These are phyloP conservation scores for Graphiopsis chlorocephala DNA, from an alignment of 2,329 filamentous ascomycete species.

Conservation along the genomic window DNA sequence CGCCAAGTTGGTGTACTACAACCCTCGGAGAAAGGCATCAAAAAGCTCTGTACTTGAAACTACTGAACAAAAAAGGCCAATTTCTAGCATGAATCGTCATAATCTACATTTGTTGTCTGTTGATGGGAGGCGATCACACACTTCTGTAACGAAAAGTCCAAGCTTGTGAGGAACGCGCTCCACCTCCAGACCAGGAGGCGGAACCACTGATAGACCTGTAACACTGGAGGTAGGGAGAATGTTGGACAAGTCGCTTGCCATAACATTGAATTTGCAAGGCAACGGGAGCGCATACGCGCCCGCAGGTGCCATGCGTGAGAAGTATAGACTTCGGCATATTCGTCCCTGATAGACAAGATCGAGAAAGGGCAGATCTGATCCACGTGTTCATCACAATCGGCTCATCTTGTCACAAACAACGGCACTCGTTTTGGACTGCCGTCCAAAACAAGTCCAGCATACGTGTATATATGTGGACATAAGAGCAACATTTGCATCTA, in stretches of 20 bases:
- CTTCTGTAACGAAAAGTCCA: not conserved
- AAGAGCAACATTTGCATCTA: not conserved
- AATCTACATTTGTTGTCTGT: too few species aligned
- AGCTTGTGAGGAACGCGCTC: not conserved
- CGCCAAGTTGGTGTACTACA: too few species aligned
- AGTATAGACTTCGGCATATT: not conserved
- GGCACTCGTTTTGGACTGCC: not conserved
- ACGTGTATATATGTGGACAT: not conserved
- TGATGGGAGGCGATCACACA: not conserved
- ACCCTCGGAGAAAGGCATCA: not conserved
- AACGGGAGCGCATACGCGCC: too few species aligned
- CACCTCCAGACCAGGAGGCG: not conserved
- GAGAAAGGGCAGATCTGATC: not conserved
- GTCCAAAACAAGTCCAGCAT: not conserved
- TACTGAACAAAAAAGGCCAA: not conserved
- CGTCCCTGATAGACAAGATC: not conserved
- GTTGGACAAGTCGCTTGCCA: not conserved
- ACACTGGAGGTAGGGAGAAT: not conserved
- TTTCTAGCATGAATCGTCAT: too few species aligned
- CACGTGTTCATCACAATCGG: not conserved
- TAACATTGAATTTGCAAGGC: too few species aligned
- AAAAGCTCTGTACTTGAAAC: not conserved
- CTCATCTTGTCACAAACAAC: not conserved
- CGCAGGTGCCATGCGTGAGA: not conserved
- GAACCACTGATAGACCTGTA: not conserved